These are phyloP conservation scores for Russula olivacea DNA, from an alignment of 768 basidiomycete species.

Conservation along the genomic window DNA sequence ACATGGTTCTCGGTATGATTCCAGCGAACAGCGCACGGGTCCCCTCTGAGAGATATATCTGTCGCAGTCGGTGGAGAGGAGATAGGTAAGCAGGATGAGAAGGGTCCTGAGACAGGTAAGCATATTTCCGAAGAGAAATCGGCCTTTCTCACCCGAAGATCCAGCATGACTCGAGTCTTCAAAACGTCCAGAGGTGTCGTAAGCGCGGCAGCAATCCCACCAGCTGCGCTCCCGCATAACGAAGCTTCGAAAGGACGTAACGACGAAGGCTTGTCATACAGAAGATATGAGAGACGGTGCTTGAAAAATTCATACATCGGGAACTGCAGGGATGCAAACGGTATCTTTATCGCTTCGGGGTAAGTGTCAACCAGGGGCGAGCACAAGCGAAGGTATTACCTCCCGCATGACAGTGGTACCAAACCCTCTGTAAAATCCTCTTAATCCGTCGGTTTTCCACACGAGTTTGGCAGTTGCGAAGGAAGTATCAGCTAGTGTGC, in stretches of 20 bases:
- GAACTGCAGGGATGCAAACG: constrained; percentile 94
- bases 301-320: constrained; percentile 92
- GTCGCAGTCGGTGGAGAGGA: constrained; percentile 47
- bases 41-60: constrained; percentile 73
- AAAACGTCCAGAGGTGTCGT: constrained; percentile 96
- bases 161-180: constrained; percentile 96
- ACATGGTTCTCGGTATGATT: constrained; percentile 83
- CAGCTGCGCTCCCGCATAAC: constrained; percentile 84
- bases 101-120: constrained; percentile 38
- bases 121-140: not conserved
- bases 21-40: constrained; percentile 74
- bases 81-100: constrained; percentile 48
- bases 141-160: constrained; percentile 55
- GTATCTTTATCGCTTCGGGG: constrained; percentile 53
- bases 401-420: constrained; percentile 69
- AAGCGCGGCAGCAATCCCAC: constrained; percentile 79
- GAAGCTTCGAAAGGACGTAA: constrained; percentile 74
- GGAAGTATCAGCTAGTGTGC: constrained; percentile 49
- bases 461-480: constrained; percentile 52
- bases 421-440: constrained; percentile 87
- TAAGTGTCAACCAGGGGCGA: not conserved
- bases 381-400: constrained; percentile 33
- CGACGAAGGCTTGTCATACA: constrained; percentile 43
- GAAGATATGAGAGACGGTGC: constrained; percentile 46
- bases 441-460: constrained; percentile 54